These are phyloP conservation scores for Phytomonas sp. DNA, from an alignment of 208 protist species.

Conservation along the genomic window DNA sequence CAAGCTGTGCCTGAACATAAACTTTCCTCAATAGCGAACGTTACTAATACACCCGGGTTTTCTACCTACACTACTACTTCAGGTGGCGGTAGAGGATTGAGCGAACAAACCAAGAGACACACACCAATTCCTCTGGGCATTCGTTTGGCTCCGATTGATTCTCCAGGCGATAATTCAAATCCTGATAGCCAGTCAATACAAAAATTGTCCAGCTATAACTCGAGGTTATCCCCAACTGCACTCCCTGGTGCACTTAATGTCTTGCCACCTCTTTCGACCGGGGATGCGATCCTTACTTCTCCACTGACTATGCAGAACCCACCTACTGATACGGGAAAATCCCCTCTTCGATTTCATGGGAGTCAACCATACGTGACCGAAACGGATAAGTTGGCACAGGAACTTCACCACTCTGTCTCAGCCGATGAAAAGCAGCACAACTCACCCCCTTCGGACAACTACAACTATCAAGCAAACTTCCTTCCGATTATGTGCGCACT, in stretches of 20 bases:
- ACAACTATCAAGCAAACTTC: conserved; percentile 61
- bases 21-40: background rate
- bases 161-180: background rate
- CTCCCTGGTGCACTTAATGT: background rate
- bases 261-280: background rate
- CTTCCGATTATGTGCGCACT: conserved; percentile 75
- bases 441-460: background rate
- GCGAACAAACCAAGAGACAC: background rate
- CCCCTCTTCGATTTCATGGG: background rate
- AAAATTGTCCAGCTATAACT: background rate
- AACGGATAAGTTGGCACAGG: background rate
- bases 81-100: background rate
- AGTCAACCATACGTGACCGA: background rate
- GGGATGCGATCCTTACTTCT: background rate
- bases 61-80: background rate
- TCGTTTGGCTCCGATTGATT: conserved; percentile 4
- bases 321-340: background rate
- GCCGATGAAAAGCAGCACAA: background rate
- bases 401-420: background rate
- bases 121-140: conserved; percentile 1
- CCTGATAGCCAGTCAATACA: background rate
- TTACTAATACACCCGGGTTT: background rate
- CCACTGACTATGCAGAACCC: background rate
- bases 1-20: background rate
- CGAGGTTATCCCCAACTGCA: background rate